phyloP scores from a whole-genome alignment of 2,329 filamentous ascomycete genomes.

The Phoma sp. region DNA sequence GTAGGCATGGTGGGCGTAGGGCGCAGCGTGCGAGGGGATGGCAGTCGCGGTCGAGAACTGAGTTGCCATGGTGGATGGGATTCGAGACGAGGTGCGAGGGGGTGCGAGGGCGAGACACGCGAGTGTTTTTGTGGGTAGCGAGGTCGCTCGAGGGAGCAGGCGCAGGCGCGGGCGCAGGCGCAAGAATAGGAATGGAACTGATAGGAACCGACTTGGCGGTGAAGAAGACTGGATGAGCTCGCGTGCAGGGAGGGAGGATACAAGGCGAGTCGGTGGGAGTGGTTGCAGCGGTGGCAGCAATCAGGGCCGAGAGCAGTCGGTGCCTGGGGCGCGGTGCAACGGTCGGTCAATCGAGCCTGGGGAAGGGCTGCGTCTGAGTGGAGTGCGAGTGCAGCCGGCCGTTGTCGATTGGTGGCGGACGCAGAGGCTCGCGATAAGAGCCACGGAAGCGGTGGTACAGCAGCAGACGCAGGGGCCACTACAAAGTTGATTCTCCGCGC shows the following conservation, averaged over 20 bases:
- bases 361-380: conserved; percentile 26
- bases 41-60: conserved; percentile 42
- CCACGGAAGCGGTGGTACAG: conserved; percentile 37
- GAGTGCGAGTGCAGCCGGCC: conserved; percentile 19
- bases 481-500: conserved; percentile 22
- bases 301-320: too few relatives aligned
- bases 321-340: conserved; percentile 22
- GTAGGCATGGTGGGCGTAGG: conserved; percentile 46
- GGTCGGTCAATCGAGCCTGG: conserved; percentile 25
- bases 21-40: conserved; percentile 32
- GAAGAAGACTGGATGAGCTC: conserved; percentile 19
- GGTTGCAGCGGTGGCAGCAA: too few relatives aligned
- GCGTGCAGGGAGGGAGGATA: conserved; percentile 11
- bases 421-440: conserved; percentile 44
- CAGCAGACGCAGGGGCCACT: conserved; percentile 36
- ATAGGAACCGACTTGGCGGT: conserved; percentile 28
- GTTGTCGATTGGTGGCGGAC: conserved; percentile 42
- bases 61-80: conserved; percentile 38
- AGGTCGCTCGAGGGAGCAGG: neutral
- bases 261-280: neutral
- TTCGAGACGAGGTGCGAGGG: neutral
- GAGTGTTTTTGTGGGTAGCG: conserved; percentile 11
- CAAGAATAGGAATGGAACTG: conserved; percentile 17
- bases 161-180: too few relatives aligned
- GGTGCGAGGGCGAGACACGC: neutral